Evolutionary conservation across 2,329 filamentous ascomycete species (phyloP).

Genomic region (Fusarium foetens): DNA sequence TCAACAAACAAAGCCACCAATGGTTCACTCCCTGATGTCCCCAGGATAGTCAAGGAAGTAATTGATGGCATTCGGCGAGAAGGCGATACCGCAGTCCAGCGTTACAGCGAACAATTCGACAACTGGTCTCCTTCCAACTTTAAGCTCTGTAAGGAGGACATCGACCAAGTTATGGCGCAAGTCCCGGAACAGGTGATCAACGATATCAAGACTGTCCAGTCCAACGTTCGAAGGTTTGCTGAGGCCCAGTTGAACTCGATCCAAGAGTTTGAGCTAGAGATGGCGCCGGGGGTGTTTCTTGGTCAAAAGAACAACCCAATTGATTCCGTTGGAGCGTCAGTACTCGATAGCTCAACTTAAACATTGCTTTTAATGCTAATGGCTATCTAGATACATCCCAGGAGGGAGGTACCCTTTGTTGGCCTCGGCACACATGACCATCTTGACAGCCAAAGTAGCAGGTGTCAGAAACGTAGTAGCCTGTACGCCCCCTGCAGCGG

Average conservation of each 20-base stretch:
- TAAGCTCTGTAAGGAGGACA: not conserved
- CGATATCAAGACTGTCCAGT: not conserved
- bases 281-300: not conserved
- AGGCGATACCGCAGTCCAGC: not conserved
- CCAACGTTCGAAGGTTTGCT: not conserved
- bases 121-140: not conserved
- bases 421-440: not conserved
- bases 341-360: not conserved
- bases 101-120: slow-evolving; percentile 2
- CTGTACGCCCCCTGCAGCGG: not conserved
- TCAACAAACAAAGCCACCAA: not conserved
- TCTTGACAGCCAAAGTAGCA: not conserved
- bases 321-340: not conserved
- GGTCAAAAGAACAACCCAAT: not conserved
- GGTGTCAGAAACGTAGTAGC: not conserved
- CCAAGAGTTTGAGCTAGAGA: not conserved
- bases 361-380: fast-evolving
- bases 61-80: not conserved
- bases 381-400: not conserved
- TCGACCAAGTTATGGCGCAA: not conserved
- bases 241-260: not conserved
- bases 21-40: not conserved
- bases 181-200: not conserved
- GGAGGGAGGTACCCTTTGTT: not conserved
- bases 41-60: not conserved